Conservation (phyloP, 306 rosid species). For the Mucuna pruriens region DNA sequence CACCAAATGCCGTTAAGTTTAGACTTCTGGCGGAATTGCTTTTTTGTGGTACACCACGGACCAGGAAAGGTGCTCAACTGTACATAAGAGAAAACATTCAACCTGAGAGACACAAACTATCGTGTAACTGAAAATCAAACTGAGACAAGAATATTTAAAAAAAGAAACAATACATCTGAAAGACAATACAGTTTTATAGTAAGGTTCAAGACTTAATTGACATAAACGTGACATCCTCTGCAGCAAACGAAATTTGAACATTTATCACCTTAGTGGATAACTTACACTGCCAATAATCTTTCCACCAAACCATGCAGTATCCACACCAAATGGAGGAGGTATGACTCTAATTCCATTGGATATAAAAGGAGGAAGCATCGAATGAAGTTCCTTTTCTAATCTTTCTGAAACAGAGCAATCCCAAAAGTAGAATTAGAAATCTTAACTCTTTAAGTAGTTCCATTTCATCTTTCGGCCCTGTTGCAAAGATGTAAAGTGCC, state of each 20-base stretch:
- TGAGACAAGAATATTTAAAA: background rate
- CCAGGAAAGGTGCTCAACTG: conserved; percentile 84
- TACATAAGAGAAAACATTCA: conserved; percentile 19
- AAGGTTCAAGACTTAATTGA: conserved; percentile 19
- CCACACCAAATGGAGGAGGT: conserved; percentile 77
- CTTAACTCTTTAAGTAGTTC: background rate
- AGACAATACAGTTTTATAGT: background rate
- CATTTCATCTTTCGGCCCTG: conserved; percentile 9
- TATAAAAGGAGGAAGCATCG: conserved; percentile 54
- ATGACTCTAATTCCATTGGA: conserved; percentile 61
- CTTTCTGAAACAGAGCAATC: conserved; percentile 54
- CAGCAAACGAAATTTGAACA: background rate
- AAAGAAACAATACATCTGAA: background rate
- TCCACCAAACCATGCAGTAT: conserved; percentile 85
- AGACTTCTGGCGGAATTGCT: conserved; percentile 67
- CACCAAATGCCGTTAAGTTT: conserved; percentile 57
- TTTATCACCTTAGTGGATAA: conserved; percentile 5
- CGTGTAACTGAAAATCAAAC: background rate
- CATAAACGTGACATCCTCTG: background rate
- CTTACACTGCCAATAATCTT: conserved; percentile 75
- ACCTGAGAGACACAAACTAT: background rate
- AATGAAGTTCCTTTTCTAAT: conserved; percentile 66
- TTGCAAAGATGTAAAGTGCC: background rate
- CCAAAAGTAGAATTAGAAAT: conserved; percentile 17
- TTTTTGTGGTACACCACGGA: conserved; percentile 71